Base-by-base conservation (phyloP, 805 yeast genomes). In the Ascoidea tarda region DNA sequence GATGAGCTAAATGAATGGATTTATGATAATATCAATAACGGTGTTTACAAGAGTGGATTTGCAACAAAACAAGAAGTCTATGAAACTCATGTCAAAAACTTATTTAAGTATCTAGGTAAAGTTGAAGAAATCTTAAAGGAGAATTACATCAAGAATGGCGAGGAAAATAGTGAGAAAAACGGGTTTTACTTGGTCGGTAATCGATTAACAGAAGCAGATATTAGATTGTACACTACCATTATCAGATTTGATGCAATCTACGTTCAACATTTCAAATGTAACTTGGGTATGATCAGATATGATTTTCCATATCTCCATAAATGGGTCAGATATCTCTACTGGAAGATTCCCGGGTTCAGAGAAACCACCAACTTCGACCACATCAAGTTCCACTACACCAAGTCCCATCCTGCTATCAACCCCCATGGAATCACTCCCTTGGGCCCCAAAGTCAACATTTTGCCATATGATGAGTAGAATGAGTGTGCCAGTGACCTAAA, bases 221-320 rank as follows among this genome's bases (percentile, higher is more conserved):
- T 91, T 54, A 76, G 97, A 58, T 76, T 91, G 50, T 91, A 70
- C 70, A 81, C 96, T 31, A 91, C 98, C 2, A 82, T 91, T 54
- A 74, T 88, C 48, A 79, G 99, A 61, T 91, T 91, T 62, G 98
- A 91, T 66, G 85, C 95, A 1, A 95, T 89, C 28, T 91, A 91
- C 63, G 91, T 84, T 52, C 96, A 90, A 67, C 97, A 91, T 67
- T 93, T 91, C 78, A 93, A 91, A 69, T 87, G 96, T 67, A 91
- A 91, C 67, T 66, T 88, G 56, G 82, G 82, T 49, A 84, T 82
- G 73, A 85, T 91, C 60, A 78, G 96, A 63, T 66, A 62, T 47
- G 86, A 87, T 57, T 91, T 79, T 65, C 97, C 97, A 28, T 69
- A 73, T 59, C 67, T 90, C 52, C 84, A 88, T 68, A 70, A 78